phyloP scores from a whole-genome alignment of 2,329 filamentous ascomycete genomes.

The Nothophaeocryptopus gaeumannii region DNA sequence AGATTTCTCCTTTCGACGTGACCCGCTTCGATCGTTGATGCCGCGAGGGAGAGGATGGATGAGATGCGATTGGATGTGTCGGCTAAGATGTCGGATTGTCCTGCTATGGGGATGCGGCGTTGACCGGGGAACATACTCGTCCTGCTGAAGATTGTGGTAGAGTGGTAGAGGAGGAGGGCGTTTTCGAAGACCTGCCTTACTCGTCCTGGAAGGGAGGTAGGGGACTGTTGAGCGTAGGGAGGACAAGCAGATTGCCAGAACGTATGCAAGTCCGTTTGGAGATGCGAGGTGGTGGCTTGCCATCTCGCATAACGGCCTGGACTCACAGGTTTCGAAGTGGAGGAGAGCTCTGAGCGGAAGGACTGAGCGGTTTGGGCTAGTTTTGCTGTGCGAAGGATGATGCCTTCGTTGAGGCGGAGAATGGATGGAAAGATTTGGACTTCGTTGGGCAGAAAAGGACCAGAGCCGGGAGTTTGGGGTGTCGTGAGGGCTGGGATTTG shows the following conservation, averaged over 20 bases:
- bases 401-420: constrained; percentile 46
- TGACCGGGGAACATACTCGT: constrained; percentile 55
- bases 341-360: constrained; percentile 38
- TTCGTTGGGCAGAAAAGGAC: constrained; percentile 22
- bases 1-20: constrained; percentile 46
- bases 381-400: constrained; percentile 45
- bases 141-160: constrained; percentile 50
- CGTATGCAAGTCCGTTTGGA: constrained; percentile 30
- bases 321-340: constrained; percentile 9
- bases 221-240: constrained; percentile 18
- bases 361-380: constrained; percentile 45
- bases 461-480: constrained; percentile 17
- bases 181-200: constrained; percentile 39
- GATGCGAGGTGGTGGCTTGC: constrained; percentile 25
- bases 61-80: constrained; percentile 47
- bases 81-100: constrained; percentile 31
- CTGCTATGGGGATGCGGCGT: constrained; percentile 39
- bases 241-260: constrained; percentile 33
- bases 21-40: constrained; percentile 39
- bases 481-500: constrained; percentile 20
- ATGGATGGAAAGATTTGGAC: constrained; percentile 35
- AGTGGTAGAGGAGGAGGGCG: constrained; percentile 49
- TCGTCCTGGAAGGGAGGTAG: constrained; percentile 33
- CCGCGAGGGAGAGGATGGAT: constrained; percentile 47
- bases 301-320: constrained; percentile 25